Base-by-base conservation (phyloP, 129 eudicot genomes). In the Flaveria ramosissima region DNA sequence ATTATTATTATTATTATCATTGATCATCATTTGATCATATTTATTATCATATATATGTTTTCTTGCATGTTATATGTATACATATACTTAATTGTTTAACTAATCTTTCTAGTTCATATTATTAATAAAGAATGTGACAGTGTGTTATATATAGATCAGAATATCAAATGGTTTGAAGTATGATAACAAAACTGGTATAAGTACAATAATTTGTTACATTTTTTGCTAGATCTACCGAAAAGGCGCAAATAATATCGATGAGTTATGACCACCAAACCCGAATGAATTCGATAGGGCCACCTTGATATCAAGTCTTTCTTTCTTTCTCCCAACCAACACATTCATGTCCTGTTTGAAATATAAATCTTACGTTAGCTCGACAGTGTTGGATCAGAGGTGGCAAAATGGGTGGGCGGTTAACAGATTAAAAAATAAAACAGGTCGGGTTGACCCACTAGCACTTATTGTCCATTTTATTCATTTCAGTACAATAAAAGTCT, bases 271-370 rank as follows among this genome's bases (percentile, higher is more conserved):
- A 8, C 84, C 84, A 43, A 80, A 80, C 71, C 84, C 84, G 2
- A 80, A 80, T 13, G 84, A 80, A 24, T 75, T 80, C 32, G 84
- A 74, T 43, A 80, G 68, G 11, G 84, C 84, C 64, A 80, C 80
- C 51, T 80, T 80, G 64, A 80, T 56, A 46, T 80, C 76, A 41
- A 80, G 78, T 78, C 83, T 81, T 83, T 92, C 97, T 80, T 88
- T 92, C 85, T 76, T 81, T 65, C 81, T 84, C 14, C 97, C 97
- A 20, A 89, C 97, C 62, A 92, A 82, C 66, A 92, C 57, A 39
- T 69, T 81, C 45, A 82, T 74, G 82, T 89, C 93, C 97, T 92
- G 89, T 41, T 80, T 48, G 62, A 72, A 26, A 74, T 11, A 43
- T 19, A 52, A 64, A 52, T 8, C 23, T 63, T 63, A 32, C 21